Evolutionary conservation across 176 grass and related monocot species (phyloP).

Genomic region (Hsuehochloa calcarea): DNA sequence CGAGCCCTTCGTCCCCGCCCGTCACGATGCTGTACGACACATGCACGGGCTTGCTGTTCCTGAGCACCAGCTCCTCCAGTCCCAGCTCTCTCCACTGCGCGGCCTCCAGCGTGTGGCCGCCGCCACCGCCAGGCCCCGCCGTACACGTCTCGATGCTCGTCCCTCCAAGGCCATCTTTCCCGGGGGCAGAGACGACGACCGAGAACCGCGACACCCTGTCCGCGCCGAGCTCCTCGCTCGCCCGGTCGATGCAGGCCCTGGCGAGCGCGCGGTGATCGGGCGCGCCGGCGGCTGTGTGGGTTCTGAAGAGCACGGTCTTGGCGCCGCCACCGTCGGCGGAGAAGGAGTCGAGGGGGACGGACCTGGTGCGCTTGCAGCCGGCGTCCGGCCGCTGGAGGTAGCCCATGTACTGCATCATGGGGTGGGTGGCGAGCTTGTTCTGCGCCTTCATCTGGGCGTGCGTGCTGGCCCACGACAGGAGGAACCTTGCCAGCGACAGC

Average conservation of each 20-base stretch:
- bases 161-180: neutral
- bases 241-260: slow-evolving; percentile 34
- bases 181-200: slow-evolving; percentile 18
- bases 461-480: slow-evolving; percentile 60
- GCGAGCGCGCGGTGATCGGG: slow-evolving; percentile 38
- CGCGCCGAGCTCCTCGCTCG: neutral
- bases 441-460: slow-evolving; percentile 46
- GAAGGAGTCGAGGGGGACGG: slow-evolving; percentile 43
- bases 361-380: slow-evolving; percentile 34
- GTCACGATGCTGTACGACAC: slow-evolving; percentile 47
- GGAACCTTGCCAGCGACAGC: slow-evolving; percentile 53
- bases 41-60: slow-evolving; percentile 53
- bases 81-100: slow-evolving; percentile 58
- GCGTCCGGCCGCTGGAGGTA: slow-evolving; percentile 51
- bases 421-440: slow-evolving; percentile 9
- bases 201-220: slow-evolving; percentile 14
- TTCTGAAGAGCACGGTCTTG: slow-evolving; percentile 47
- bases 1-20: slow-evolving; percentile 36
- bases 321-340: neutral
- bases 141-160: slow-evolving; percentile 41
- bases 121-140: neutral
- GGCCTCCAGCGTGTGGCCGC: neutral
- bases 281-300: neutral
- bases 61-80: slow-evolving; percentile 55
- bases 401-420: slow-evolving; percentile 61